phyloP scores from a whole-genome alignment of 345 rosid genomes.

The Hirschfeldia incana region DNA sequence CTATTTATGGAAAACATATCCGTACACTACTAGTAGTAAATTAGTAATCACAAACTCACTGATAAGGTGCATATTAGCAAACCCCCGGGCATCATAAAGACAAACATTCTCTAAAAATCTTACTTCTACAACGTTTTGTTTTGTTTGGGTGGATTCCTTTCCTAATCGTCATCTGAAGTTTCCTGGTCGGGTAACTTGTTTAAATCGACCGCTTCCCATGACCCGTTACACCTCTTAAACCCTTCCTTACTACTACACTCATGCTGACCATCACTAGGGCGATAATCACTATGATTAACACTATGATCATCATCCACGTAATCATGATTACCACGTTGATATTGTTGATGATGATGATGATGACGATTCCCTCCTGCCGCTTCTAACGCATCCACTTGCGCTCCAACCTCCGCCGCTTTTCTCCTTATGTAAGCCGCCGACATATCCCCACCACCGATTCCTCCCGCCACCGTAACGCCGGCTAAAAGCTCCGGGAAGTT shows the following conservation, averaged over 20 bases:
- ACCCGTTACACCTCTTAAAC: constrained; percentile 50
- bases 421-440: constrained; percentile 88
- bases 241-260: constrained; percentile 29
- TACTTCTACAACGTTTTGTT: background rate
- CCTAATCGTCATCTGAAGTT: constrained; percentile 59
- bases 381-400: constrained; percentile 84
- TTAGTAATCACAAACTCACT: constrained; percentile 35
- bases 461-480: constrained; percentile 44
- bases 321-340: constrained; percentile 28
- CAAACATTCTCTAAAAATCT: constrained; percentile 13
- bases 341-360: background rate
- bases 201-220: constrained; percentile 72
- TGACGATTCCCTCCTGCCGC: constrained; percentile 39
- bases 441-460: constrained; percentile 49
- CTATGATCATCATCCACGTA: constrained; percentile 25
- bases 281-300: constrained; percentile 24
- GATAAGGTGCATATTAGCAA: constrained; percentile 44
- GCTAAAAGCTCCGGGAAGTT: constrained; percentile 81
- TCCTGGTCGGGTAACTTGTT: constrained; percentile 96
- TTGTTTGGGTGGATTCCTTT: constrained; percentile 10
- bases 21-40: constrained; percentile 22
- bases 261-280: constrained; percentile 16
- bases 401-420: constrained; percentile 93
- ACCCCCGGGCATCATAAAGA: constrained; percentile 22
- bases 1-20: background rate